phyloP scores from a whole-genome alignment of 2,329 filamentous ascomycete species.

The Cladophialophora carrionii region DNA sequence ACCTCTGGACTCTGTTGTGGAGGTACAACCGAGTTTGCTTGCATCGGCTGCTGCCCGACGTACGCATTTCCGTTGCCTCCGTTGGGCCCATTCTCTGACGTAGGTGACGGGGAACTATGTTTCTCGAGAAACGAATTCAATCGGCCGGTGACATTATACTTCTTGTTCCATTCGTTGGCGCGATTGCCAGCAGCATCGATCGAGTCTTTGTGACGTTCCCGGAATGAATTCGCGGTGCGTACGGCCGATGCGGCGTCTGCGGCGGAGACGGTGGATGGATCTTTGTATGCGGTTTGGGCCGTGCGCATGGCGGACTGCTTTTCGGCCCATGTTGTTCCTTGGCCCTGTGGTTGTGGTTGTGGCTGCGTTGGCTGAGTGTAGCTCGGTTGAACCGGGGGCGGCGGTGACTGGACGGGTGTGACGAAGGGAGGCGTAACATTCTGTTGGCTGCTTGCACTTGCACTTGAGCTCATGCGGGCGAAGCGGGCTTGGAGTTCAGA shows the following conservation, averaged over 20 bases:
- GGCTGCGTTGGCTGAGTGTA: neutral
- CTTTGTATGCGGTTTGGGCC: slow-evolving; percentile 61
- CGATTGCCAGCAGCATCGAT: slow-evolving; percentile 63
- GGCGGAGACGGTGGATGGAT: slow-evolving; percentile 64
- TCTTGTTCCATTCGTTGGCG: slow-evolving; percentile 63
- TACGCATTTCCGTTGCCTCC: slow-evolving; percentile 28
- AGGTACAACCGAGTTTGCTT: neutral
- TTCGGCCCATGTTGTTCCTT: slow-evolving; percentile 58
- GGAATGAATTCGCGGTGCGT: slow-evolving; percentile 65
- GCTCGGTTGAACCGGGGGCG: neutral
- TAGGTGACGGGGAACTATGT: slow-evolving; percentile 45
- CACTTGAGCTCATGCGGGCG: slow-evolving; percentile 54
- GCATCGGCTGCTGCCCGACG: slow-evolving; percentile 21
- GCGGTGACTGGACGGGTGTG: slow-evolving; percentile 17
- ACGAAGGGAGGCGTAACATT: slow-evolving; percentile 31
- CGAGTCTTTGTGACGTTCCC: slow-evolving; percentile 70
- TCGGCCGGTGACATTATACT: slow-evolving; percentile 60
- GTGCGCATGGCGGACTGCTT: slow-evolving; percentile 65
- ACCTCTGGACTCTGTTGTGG: slow-evolving; percentile 37
- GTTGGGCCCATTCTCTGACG: slow-evolving; percentile 38
- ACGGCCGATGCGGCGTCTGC: slow-evolving; percentile 63
- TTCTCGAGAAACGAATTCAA: slow-evolving; percentile 54
- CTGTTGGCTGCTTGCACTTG: slow-evolving; percentile 34
- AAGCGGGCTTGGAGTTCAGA: slow-evolving; percentile 72
- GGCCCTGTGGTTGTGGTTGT: slow-evolving; percentile 30